Percentiles rank a stretch among this genome's conserved stretches.
These are phyloP conservation scores for Mycena amicta DNA, from an alignment of 768 basidiomycete genomes.

Conservation along the genomic window DNA sequence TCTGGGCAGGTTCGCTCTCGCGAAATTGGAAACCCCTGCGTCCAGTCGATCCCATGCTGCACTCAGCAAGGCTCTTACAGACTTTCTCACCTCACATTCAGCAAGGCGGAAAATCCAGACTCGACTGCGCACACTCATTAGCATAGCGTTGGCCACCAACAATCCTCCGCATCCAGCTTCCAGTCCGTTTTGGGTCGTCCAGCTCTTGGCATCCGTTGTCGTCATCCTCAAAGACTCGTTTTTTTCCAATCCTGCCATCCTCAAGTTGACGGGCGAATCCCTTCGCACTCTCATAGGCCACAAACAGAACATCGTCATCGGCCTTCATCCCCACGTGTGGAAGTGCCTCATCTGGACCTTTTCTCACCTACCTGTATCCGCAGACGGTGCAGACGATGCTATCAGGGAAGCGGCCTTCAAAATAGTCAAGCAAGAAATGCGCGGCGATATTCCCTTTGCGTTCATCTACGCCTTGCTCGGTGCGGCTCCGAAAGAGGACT, in stretches of 20 bases:
- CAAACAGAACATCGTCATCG: conserved; percentile 35
- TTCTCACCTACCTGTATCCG: conserved; percentile 36
- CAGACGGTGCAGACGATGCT: conserved; percentile 18
- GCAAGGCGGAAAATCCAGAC: conserved; percentile 3
- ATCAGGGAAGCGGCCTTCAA: conserved; percentile 40
- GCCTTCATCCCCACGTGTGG: conserved; percentile 52
- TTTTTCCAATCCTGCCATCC: conserved; percentile 40
- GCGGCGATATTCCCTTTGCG: conserved; percentile 44
- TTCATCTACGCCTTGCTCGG: conserved; percentile 45
- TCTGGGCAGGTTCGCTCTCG: conserved; percentile 55
- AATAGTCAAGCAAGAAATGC: conserved; percentile 50
- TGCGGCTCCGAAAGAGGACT: conserved; percentile 15
- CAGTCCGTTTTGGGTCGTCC: conserved; percentile 47
- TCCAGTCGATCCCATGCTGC: conserved; percentile 12
- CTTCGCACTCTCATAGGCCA: conserved; percentile 37
- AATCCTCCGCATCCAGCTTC: conserved; percentile 23
- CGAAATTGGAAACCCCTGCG: conserved; percentile 30
- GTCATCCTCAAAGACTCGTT: conserved; percentile 46
- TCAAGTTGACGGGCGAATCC: conserved; percentile 41
- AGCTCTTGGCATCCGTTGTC: conserved; percentile 48
- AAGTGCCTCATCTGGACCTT: conserved; percentile 60
- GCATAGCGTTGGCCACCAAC: conserved; percentile 28
- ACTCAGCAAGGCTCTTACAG: conserved; percentile 6
- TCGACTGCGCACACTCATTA: conserved; percentile 31
- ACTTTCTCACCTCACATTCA: conserved; percentile 14